Evolutionary conservation across 495 filamentous ascomycete species (phyloP).

Genomic region (Poronia punctata): DNA sequence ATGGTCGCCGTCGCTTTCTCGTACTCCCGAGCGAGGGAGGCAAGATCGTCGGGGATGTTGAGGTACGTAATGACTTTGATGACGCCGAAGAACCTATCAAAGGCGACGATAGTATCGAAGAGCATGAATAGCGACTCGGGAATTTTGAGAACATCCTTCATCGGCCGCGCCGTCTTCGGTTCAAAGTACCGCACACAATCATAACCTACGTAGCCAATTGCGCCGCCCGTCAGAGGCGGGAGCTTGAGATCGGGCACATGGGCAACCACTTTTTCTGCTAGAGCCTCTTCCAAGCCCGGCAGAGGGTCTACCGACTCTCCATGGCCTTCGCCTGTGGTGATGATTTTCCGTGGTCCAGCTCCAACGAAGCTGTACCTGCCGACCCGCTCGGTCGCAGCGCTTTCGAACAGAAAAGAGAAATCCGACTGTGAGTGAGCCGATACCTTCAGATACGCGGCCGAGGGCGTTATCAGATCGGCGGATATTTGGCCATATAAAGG

Average conservation of each 20-base stretch:
- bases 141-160: constrained; percentile 81
- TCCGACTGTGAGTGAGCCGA: constrained; percentile 59
- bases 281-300: constrained; percentile 68
- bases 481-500: constrained; percentile 80
- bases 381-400: constrained; percentile 85
- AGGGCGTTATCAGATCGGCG: constrained; percentile 87
- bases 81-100: constrained; percentile 88
- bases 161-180: constrained; percentile 75
- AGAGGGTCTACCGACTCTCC: constrained; percentile 77
- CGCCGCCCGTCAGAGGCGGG: constrained; percentile 81
- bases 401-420: constrained; percentile 86
- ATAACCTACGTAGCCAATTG: constrained; percentile 93
- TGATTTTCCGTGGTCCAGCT: constrained; percentile 75
- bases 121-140: constrained; percentile 97
- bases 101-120: constrained; percentile 89
- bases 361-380: constrained; percentile 94
- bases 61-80: constrained; percentile 92
- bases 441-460: constrained; percentile 85
- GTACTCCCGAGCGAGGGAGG: constrained; percentile 47
- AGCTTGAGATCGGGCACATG: constrained; percentile 72
- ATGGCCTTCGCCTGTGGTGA: constrained; percentile 84
- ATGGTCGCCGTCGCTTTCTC: constrained; percentile 55
- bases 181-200: constrained; percentile 98
- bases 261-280: constrained; percentile 68
- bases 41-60: constrained; percentile 50